Evolutionary conservation across 805 yeast species (phyloP).

Genomic region (Candida bentonensis): DNA sequence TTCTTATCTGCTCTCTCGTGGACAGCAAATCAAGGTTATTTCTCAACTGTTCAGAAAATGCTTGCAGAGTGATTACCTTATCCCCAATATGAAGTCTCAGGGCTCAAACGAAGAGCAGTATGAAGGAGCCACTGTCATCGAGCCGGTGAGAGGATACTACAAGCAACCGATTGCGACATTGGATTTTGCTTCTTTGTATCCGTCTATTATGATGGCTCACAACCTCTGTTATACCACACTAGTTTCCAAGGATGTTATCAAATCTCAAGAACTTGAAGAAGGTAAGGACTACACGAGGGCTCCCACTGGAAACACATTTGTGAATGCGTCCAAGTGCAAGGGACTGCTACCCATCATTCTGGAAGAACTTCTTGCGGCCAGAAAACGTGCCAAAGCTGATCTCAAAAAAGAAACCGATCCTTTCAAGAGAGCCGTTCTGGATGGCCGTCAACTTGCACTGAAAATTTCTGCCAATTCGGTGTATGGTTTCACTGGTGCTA

Average conservation of each 20-base stretch:
- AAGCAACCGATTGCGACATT: slow-evolving; percentile 95
- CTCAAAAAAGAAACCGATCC: slow-evolving; percentile 89
- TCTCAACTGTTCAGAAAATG: slow-evolving; percentile 94
- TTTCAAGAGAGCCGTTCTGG: slow-evolving; percentile 80
- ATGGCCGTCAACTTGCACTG: slow-evolving; percentile 93
- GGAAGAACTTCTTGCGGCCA: slow-evolving; percentile 75
- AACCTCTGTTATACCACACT: slow-evolving; percentile 91
- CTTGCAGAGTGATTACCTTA: slow-evolving; percentile 66
- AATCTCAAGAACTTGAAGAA: slow-evolving; percentile 45
- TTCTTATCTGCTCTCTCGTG: slow-evolving; percentile 74
- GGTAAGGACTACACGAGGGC: slow-evolving; percentile 72
- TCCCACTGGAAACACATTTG: slow-evolving; percentile 88
- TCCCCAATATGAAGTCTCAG: slow-evolving; percentile 72
- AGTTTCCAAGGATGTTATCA: slow-evolving; percentile 52
- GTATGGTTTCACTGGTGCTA: slow-evolving; percentile 98
- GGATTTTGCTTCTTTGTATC: slow-evolving; percentile 95
- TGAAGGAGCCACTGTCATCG: slow-evolving; percentile 99
- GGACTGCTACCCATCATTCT: slow-evolving; percentile 89
- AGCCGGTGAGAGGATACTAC: slow-evolving; percentile 89
- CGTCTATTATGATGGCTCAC: slow-evolving; percentile 98
- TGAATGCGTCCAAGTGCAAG: slow-evolving; percentile 49
- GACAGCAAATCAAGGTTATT: slow-evolving; percentile 95
- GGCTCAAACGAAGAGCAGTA: slow-evolving; percentile 81
- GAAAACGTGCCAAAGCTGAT: slow-evolving; percentile 86
- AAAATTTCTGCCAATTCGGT: slow-evolving; percentile 97